Conservation (phyloP, 139 green algal species). For the Coelastrella sp. region DNA sequence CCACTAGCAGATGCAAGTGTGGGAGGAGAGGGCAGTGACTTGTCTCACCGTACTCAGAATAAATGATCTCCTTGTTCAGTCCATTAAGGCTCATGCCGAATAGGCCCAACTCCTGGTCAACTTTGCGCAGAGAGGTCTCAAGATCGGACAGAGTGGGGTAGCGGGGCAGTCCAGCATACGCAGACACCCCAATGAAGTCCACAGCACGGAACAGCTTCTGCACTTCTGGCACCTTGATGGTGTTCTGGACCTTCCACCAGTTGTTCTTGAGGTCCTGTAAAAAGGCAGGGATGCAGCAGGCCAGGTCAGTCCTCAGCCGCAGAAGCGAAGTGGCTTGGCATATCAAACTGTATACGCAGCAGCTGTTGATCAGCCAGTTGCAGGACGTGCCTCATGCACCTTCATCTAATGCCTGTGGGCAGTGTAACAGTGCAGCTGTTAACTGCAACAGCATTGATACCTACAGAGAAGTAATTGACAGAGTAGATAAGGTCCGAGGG, state of each 20-base stretch:
- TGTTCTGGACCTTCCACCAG: constrained; percentile 44
- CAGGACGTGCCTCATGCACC: too few species aligned
- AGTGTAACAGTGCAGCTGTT: too few species aligned
- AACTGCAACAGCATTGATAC: not conserved
- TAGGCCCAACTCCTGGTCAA: constrained; percentile 42
- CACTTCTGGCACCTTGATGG: not conserved
- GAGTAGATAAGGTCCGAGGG: constrained; percentile 33
- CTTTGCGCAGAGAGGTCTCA: constrained; percentile 20
- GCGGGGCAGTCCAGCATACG: constrained; percentile 34
- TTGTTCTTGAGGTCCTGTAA: constrained; percentile 45
- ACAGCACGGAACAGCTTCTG: constrained; percentile 27
- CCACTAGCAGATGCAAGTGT: not conserved
- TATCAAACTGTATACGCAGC: too few species aligned
- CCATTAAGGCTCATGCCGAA: constrained; percentile 43
- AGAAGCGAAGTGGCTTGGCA: too few species aligned
- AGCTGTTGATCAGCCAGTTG: too few species aligned
- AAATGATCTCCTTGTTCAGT: constrained; percentile 47
- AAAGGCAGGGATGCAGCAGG: not conserved
- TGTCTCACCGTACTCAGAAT: constrained; percentile 45
- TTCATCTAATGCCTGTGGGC: too few species aligned
- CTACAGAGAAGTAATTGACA: constrained; percentile 22
- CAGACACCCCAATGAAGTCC: constrained; percentile 36
- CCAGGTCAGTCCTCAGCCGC: too few species aligned
- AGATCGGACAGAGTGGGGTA: constrained; percentile 34
- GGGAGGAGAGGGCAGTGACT: too few species aligned